These are phyloP conservation scores for Talaromyces stipitatus DNA, from an alignment of 495 filamentous ascomycete genomes.

Conservation along the genomic window DNA sequence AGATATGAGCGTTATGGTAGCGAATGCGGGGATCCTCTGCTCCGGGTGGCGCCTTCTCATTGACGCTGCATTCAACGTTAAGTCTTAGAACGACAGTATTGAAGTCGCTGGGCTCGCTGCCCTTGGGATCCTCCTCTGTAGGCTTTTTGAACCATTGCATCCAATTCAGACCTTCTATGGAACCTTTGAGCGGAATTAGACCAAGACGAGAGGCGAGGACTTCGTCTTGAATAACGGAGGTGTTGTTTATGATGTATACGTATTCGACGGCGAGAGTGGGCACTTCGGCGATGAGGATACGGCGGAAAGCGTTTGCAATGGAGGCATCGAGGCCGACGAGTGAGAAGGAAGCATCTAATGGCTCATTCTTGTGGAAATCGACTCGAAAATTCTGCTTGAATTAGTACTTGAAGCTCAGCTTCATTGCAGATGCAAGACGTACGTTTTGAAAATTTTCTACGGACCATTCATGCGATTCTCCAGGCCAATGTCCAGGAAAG, in stretches of 20 bases:
- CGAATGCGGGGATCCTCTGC: constrained; percentile 75
- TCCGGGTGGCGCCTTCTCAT: constrained; percentile 54
- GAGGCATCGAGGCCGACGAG: constrained; percentile 85
- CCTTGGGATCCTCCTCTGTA: constrained; percentile 44
- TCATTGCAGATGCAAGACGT: constrained; percentile 9
- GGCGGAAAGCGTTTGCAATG: constrained; percentile 95
- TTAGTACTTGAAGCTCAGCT: constrained; percentile 8
- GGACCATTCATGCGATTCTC: constrained; percentile 84
- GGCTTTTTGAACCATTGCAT: constrained; percentile 69
- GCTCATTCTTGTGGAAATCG: constrained; percentile 74
- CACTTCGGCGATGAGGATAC: constrained; percentile 92
- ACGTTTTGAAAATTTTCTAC: constrained; percentile 63
- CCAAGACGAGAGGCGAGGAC: constrained; percentile 85
- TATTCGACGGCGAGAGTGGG: constrained; percentile 88
- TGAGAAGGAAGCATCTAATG: constrained; percentile 74
- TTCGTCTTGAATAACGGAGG: constrained; percentile 94
- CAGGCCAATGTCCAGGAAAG: constrained; percentile 83
- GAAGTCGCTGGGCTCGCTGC: constrained; percentile 53
- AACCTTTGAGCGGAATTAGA: constrained; percentile 79
- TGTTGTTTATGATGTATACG: constrained; percentile 90
- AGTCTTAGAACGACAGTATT: constrained; percentile 74
- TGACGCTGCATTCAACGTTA: constrained; percentile 67
- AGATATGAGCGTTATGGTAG: constrained; percentile 80
- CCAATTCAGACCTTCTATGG: constrained; percentile 63
- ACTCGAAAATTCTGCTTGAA: constrained; percentile 52